Conservation (phyloP, 176 grass and related monocot species). For the Juncus inflexus region DNA sequence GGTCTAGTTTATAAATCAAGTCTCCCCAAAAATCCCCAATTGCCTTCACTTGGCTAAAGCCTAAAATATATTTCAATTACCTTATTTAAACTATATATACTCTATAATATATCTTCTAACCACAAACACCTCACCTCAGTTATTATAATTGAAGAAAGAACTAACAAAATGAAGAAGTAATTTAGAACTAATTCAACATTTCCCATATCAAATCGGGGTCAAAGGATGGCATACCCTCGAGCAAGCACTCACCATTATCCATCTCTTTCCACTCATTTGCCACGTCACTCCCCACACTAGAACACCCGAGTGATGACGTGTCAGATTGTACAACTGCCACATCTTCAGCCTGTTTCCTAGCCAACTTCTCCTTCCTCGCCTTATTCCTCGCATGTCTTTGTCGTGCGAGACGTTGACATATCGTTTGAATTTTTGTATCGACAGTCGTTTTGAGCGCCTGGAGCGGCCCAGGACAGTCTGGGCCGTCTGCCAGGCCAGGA, state of each 20-base stretch:
- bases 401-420: constrained; percentile 66
- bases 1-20: too few species aligned
- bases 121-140: too few species aligned
- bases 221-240: constrained; percentile 72
- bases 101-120: too few species aligned
- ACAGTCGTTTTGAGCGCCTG: constrained; percentile 46
- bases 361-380: constrained; percentile 27
- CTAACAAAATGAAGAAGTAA: constrained; percentile 3
- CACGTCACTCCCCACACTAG: constrained; percentile 6
- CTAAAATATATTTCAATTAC: constrained; percentile 18
- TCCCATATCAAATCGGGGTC: constrained; percentile 90
- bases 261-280: constrained; percentile 23
- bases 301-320: constrained; percentile 18
- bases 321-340: neutral
- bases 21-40: too few species aligned
- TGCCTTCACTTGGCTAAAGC: constrained; percentile 21
- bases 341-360: neutral
- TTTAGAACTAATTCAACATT: constrained; percentile 33
- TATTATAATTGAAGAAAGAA: constrained; percentile 2
- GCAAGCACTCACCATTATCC: constrained; percentile 41
- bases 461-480: constrained; percentile 42
- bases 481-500: constrained; percentile 53
- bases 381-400: constrained; percentile 37
- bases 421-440: constrained; percentile 86
- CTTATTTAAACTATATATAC: constrained; percentile 14